A percentile compares a stretch with the other conserved stretches of the same genome.
Evolutionary conservation across 176 grass and related monocot species (phyloP).

Genomic region (Phyllostachys edulis): DNA sequence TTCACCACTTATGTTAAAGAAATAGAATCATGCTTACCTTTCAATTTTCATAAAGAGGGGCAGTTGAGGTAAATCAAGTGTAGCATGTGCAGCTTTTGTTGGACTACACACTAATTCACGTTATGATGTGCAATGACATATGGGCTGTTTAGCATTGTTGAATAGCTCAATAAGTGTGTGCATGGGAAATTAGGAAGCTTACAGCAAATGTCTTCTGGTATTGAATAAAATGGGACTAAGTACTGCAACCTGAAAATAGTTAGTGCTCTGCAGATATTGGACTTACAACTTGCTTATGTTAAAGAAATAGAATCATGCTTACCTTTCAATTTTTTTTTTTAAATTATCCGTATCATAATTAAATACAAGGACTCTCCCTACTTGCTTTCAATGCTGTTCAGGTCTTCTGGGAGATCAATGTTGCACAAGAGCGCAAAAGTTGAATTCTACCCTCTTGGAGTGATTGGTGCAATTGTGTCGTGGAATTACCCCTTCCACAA

Average conservation of each 20-base stretch:
- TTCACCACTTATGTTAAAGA: background rate
- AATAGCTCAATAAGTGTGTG: background rate
- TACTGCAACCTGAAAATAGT: background rate
- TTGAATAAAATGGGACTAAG: background rate
- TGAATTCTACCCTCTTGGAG: constrained; percentile 93
- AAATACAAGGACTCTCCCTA: background rate
- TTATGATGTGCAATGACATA: background rate
- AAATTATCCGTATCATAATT: background rate
- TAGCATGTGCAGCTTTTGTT: background rate
- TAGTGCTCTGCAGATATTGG: background rate
- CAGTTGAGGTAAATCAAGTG: background rate
- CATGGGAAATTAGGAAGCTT: background rate
- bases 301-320: background rate
- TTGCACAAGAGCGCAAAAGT: constrained; percentile 93
- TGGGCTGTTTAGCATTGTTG: background rate
- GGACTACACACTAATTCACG: background rate
- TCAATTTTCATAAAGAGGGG: background rate
- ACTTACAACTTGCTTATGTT: background rate
- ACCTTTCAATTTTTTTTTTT: background rate
- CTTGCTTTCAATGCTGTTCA: constrained; percentile 34
- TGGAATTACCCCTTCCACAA: constrained; percentile 99
- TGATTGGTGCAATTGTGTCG: constrained; percentile 96
- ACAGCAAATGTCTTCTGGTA: background rate
- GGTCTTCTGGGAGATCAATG: constrained; percentile 85
- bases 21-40: background rate